phyloP scores from a whole-genome alignment of 2,329 filamentous ascomycete species.

The Penicillium concentricum region DNA sequence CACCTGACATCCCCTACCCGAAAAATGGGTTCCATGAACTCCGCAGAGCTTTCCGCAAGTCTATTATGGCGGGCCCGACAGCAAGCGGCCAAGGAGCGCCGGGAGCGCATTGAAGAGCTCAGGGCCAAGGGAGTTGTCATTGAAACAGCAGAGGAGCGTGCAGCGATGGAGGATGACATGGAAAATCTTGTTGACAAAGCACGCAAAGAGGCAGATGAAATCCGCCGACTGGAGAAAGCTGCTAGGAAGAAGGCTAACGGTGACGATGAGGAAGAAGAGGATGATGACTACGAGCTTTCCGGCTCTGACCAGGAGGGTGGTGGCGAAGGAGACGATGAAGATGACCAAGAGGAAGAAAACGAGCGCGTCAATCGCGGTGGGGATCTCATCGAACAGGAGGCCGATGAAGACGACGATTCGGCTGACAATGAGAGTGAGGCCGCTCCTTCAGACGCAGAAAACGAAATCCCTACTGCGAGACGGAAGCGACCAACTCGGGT shows the following conservation, averaged over 20 bases:
- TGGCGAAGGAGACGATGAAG: constrained; percentile 38
- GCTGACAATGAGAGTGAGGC: constrained; percentile 26
- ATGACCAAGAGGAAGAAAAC: constrained; percentile 28
- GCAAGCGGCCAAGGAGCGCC: constrained; percentile 75
- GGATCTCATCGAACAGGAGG: constrained; percentile 29
- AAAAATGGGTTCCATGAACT: constrained; percentile 61
- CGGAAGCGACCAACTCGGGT: constrained; percentile 56
- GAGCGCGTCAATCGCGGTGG: constrained; percentile 18
- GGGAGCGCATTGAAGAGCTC: constrained; percentile 73
- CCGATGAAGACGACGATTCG: constrained; percentile 48
- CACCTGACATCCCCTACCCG: constrained; percentile 62
- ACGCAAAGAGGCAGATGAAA: constrained; percentile 72
- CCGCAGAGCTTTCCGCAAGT: constrained; percentile 65
- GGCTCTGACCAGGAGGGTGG: constrained; percentile 47
- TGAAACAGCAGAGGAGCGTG: constrained; percentile 82
- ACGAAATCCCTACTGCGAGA: constrained; percentile 47
- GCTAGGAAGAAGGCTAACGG: constrained; percentile 64
- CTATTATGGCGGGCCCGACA: constrained; percentile 71
- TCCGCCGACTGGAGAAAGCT: constrained; percentile 73
- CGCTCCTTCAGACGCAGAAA: constrained; percentile 43
- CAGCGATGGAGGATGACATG: constrained; percentile 75
- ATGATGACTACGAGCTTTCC: constrained; percentile 47
- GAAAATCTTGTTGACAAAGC: constrained; percentile 88
- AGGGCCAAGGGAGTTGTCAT: constrained; percentile 76
- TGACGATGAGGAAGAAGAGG: constrained; percentile 57